These are phyloP conservation scores for Aquilaria yunnanensis DNA, from an alignment of 345 rosid species.

Conservation along the genomic window DNA sequence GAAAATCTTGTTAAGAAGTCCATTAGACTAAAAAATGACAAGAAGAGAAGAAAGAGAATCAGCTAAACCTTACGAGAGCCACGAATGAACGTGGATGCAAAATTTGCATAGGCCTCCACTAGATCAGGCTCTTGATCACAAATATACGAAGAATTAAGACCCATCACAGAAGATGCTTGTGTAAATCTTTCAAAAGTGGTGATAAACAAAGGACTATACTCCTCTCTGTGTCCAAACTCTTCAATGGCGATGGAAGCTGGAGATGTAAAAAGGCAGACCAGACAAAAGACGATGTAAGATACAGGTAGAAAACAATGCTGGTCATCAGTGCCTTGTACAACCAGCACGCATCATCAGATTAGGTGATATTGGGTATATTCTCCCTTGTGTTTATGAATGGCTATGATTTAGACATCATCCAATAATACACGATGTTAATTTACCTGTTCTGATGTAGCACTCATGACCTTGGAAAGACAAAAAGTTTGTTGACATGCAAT, in stretches of 20 bases:
- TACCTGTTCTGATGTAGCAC: constrained; percentile 91
- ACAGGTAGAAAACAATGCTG: too few species aligned
- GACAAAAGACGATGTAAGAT: neutral
- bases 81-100: constrained; percentile 72
- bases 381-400: neutral
- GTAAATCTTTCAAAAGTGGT: constrained; percentile 82
- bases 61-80: constrained; percentile 64
- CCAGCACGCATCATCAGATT: too few species aligned
- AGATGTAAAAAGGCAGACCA: neutral
- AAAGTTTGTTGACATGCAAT: constrained; percentile 81
- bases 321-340: too few species aligned
- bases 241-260: constrained; percentile 87
- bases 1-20: neutral
- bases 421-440: neutral
- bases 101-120: constrained; percentile 90
- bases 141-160: constrained; percentile 81
- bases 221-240: constrained; percentile 87
- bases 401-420: neutral
- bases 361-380: too few species aligned
- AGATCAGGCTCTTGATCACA: constrained; percentile 99
- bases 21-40: neutral
- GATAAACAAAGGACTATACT: constrained; percentile 67
- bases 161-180: constrained; percentile 72
- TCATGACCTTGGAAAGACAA: constrained; percentile 75
- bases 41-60: constrained; percentile 8